Percentiles rank a stretch among this genome's conserved stretches.
These are phyloP conservation scores for Cerrena zonata DNA, from an alignment of 1,284 basidiomycete species.

Conservation along the genomic window DNA sequence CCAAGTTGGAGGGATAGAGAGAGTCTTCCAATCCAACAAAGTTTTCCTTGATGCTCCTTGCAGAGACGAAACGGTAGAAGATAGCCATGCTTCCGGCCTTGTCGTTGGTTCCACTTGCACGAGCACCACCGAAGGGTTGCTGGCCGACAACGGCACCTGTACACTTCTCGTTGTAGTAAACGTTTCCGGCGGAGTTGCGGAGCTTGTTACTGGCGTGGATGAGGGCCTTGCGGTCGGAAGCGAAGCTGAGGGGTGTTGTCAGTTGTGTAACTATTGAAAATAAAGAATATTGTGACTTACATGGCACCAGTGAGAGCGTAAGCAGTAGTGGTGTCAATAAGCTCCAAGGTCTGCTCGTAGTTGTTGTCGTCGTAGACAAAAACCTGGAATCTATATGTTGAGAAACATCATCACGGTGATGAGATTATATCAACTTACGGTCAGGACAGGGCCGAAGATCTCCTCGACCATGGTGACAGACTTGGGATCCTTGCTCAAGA, in stretches of 20 bases:
- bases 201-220: constrained; percentile 72
- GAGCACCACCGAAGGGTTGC: constrained; percentile 93
- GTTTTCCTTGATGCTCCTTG: constrained; percentile 94
- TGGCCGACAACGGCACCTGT: constrained; percentile 94
- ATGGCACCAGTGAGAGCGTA: constrained; percentile 91
- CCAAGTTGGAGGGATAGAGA: constrained; percentile 80
- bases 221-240: constrained; percentile 73
- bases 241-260: constrained; percentile 52
- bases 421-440: constrained; percentile 45
- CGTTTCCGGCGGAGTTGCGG: constrained; percentile 82
- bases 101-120: constrained; percentile 94
- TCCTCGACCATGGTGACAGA: constrained; percentile 91
- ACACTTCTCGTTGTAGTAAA: constrained; percentile 95
- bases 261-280: background rate
- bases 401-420: constrained; percentile 6
- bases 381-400: constrained; percentile 40
- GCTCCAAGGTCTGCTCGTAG: constrained; percentile 78
- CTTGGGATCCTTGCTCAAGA: constrained; percentile 87
- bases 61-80: constrained; percentile 85
- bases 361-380: constrained; percentile 83
- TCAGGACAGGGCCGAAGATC: constrained; percentile 95
- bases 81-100: constrained; percentile 91
- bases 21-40: constrained; percentile 77
- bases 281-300: constrained; percentile 43
- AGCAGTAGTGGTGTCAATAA: constrained; percentile 82